A percentile compares a stretch with the other conserved stretches of the same genome.
phyloP scores from a whole-genome alignment of 2,329 filamentous ascomycete genomes.

The Penicillium sp. region DNA sequence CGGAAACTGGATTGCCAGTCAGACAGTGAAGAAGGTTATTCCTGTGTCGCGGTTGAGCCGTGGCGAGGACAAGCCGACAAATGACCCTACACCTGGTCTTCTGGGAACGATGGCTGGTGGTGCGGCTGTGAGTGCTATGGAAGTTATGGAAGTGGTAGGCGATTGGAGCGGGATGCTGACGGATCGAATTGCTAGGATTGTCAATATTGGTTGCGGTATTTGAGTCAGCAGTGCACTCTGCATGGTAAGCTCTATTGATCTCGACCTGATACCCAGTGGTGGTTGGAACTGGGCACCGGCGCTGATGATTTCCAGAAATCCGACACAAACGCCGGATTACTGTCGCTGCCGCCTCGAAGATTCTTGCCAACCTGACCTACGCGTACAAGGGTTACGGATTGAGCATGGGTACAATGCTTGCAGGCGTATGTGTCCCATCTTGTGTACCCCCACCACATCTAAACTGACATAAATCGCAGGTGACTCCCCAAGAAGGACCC shows the following conservation, averaged over 20 bases:
- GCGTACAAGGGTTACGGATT: slow-evolving; percentile 98
- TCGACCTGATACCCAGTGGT: not conserved
- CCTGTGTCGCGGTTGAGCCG: slow-evolving; percentile 42
- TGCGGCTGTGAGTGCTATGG: slow-evolving; percentile 65
- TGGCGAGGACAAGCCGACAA: slow-evolving; percentile 36
- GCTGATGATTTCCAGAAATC: slow-evolving; percentile 57
- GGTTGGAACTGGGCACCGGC: not conserved
- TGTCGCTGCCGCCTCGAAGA: slow-evolving; percentile 95
- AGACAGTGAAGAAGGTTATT: slow-evolving; percentile 99
- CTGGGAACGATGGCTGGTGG: slow-evolving; percentile 98
- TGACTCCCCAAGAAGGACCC: slow-evolving; percentile 78
- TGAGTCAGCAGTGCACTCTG: slow-evolving; percentile 98
- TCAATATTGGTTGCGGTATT: slow-evolving; percentile 99
- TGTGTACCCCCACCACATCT: slow-evolving; percentile 1
- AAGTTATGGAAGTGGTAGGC: not conserved
- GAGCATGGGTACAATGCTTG: slow-evolving; percentile 99
- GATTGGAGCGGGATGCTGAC: slow-evolving; percentile 12
- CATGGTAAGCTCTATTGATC: slow-evolving; percentile 56
- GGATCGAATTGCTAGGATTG: slow-evolving; percentile 63
- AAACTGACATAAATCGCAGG: slow-evolving; percentile 20
- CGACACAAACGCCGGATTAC: slow-evolving; percentile 98
- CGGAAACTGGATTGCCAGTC: slow-evolving; percentile 98
- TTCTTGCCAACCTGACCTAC: slow-evolving; percentile 97
- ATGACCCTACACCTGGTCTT: slow-evolving; percentile 51
- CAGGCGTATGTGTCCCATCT: slow-evolving; percentile 81